These are phyloP conservation scores for Suillus cothurnatus DNA, from an alignment of 768 basidiomycete genomes.

Conservation along the genomic window DNA sequence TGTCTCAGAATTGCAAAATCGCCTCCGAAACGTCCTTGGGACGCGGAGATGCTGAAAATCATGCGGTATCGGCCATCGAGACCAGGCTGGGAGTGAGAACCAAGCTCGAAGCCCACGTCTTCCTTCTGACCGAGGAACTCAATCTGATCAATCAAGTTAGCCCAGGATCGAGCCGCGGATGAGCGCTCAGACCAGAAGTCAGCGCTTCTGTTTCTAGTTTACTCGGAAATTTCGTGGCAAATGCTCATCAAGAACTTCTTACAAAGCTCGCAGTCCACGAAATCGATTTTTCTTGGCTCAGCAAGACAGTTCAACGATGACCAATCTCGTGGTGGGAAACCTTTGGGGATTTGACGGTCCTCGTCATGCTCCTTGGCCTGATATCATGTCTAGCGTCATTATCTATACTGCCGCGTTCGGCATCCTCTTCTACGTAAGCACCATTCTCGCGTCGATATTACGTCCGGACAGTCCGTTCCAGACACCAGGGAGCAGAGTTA, in stretches of 20 bases:
- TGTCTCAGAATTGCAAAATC: conserved; percentile 70
- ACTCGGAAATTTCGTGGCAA: conserved; percentile 89
- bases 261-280: conserved; percentile 84
- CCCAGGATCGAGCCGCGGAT: conserved; percentile 75
- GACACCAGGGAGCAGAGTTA: no score
- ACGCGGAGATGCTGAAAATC: conserved; percentile 46
- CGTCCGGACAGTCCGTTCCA: no score
- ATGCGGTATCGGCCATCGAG: conserved; percentile 33
- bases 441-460: no score
- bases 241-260: conserved; percentile 74
- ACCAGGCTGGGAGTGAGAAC: conserved; percentile 59
- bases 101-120: conserved; percentile 71
- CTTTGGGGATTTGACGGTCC: conserved; percentile 86
- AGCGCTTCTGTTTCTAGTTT: conserved; percentile 77
- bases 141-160: conserved; percentile 79
- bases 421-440: no score
- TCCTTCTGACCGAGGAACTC: conserved; percentile 75
- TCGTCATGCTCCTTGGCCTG: conserved; percentile 80
- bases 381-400: conserved; percentile 75
- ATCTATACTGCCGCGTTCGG: background rate
- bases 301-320: conserved; percentile 87
- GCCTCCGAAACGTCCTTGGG: conserved; percentile 65
- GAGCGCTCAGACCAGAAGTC: conserved; percentile 73
- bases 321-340: conserved; percentile 72
- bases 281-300: conserved; percentile 81